phyloP scores from a whole-genome alignment of 2,329 filamentous ascomycete genomes.

The Exophiala mesophila region DNA sequence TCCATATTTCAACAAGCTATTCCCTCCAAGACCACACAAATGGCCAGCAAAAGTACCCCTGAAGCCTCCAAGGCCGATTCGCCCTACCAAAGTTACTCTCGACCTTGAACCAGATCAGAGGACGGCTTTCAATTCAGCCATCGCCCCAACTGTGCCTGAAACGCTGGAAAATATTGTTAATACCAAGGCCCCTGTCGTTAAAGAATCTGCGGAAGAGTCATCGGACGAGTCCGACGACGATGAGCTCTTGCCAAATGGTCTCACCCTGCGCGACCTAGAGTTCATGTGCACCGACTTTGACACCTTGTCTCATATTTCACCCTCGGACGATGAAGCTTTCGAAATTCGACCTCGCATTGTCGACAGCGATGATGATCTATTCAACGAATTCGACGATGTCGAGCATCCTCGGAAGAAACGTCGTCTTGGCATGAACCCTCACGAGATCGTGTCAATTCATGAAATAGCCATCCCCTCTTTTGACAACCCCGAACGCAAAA shows the following conservation, averaged over 20 bases:
- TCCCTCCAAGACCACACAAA: slow-evolving; percentile 76
- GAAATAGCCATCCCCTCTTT: slow-evolving; percentile 65
- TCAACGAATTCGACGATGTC: slow-evolving; percentile 45
- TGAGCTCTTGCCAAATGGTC: slow-evolving; percentile 60
- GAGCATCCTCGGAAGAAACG: slow-evolving; percentile 61
- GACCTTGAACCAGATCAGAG: slow-evolving; percentile 84
- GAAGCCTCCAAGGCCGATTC: slow-evolving; percentile 74
- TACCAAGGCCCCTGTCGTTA: slow-evolving; percentile 35
- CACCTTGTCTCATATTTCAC: slow-evolving; percentile 51
- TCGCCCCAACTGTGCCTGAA: slow-evolving; percentile 10
- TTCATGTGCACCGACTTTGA: slow-evolving; percentile 86
- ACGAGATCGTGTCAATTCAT: slow-evolving; percentile 48
- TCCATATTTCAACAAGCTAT: slow-evolving; percentile 73
- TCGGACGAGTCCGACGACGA: slow-evolving; percentile 55
- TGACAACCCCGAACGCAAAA: slow-evolving; percentile 72
- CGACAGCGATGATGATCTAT: slow-evolving; percentile 52
- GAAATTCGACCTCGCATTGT: slow-evolving; percentile 26
- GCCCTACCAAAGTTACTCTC: slow-evolving; percentile 81
- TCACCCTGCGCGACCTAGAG: slow-evolving; percentile 73
- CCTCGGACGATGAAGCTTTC: slow-evolving; percentile 30
- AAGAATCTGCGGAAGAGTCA: slow-evolving; percentile 46
- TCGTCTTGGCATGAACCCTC: slow-evolving; percentile 45
- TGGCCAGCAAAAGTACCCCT: slow-evolving; percentile 67
- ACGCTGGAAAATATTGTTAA: slow-evolving; percentile 30
- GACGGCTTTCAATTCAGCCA: slow-evolving; percentile 70